Base-by-base conservation (phyloP, 1,284 basidiomycete species). In the Chondrostereum purpureum region DNA sequence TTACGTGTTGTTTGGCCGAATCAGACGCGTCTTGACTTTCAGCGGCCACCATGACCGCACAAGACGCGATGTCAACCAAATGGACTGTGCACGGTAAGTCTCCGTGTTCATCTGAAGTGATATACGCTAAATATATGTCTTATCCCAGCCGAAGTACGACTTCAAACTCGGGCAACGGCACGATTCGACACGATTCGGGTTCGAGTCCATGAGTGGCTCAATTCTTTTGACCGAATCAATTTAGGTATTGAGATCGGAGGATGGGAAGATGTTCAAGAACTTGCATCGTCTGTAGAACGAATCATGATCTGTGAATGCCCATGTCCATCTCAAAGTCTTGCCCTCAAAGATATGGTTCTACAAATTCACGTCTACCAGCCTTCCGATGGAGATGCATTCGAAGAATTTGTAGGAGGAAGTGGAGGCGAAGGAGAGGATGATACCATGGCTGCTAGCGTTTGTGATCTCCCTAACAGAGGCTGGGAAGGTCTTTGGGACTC, bases 401-500 rank as follows among this genome's bases (percentile, higher is more conserved):
- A 92, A 55, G 91, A 94, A 50, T 87, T 90, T 51, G 75, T 84
- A 0, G 83, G 80, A 55, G 76, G 70, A 27, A 66, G 70, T 3
- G 76, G 78, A 2, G 69, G 76, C 39, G 75, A 78, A 13, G 86
- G 83, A 22, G 83, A 82, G 19, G 82, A 83, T 49, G 81, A 83
- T 47, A 82, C 90, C 0, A 86, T 88, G 62, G 90, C 94, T 2
- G 94, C 92, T 1, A 87, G 77, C 42, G 82, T 96, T 14, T 82
- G 83, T 51, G 88, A 93, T 50, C 73, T 98, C 23, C 95, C 94
- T 0, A 90, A 84, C 49, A 63, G 70, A 47, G 75, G 72, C 27
- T 83, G 90, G 67, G 94, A 98, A 51, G 93, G 95, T 0, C 67
- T 98, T 3, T 99, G 96, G 83, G 80, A 84, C 46, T 92, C 88